Percentiles rank a stretch among this genome's conserved stretches.
These are phyloP conservation scores for Schwanniomyces sp. DNA, from an alignment of 805 yeast genomes.

Conservation along the genomic window DNA sequence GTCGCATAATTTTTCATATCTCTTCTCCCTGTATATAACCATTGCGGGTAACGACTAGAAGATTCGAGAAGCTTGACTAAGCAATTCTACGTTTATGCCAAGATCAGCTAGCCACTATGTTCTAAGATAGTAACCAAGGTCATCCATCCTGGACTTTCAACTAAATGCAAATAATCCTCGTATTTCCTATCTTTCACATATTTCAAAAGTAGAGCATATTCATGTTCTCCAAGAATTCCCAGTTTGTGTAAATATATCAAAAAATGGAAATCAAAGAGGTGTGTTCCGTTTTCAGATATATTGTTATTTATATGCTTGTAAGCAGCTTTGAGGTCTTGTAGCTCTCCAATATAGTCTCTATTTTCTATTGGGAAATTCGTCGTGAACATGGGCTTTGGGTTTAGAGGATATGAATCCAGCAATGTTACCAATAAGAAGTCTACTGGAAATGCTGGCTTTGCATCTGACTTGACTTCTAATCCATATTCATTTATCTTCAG, in stretches of 20 bases:
- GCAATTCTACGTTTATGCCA: too few species aligned
- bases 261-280: conserved; percentile 74
- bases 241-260: conserved; percentile 56
- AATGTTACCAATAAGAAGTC: conserved; percentile 83
- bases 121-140: conserved; percentile 59
- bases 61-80: conserved; percentile 6
- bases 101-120: conserved; percentile 22
- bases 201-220: conserved; percentile 47
- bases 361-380: conserved; percentile 73
- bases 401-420: conserved; percentile 89
- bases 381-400: conserved; percentile 52
- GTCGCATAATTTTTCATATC: conserved; percentile 1
- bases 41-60: conserved; percentile 9
- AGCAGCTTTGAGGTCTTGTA: conserved; percentile 63
- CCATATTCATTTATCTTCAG: conserved; percentile 85
- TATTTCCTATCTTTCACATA: conserved; percentile 44
- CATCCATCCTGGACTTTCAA: conserved; percentile 79
- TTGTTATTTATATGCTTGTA: conserved; percentile 48
- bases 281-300: conserved; percentile 21
- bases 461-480: conserved; percentile 80
- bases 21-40: not conserved
- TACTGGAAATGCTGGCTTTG: conserved; percentile 91
- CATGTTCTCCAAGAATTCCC: conserved; percentile 58
- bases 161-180: conserved; percentile 49
- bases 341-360: conserved; percentile 70